Evolutionary conservation across 106 monocot genomes (phyloP).

Genomic region (Dioscorea dumetorum): DNA sequence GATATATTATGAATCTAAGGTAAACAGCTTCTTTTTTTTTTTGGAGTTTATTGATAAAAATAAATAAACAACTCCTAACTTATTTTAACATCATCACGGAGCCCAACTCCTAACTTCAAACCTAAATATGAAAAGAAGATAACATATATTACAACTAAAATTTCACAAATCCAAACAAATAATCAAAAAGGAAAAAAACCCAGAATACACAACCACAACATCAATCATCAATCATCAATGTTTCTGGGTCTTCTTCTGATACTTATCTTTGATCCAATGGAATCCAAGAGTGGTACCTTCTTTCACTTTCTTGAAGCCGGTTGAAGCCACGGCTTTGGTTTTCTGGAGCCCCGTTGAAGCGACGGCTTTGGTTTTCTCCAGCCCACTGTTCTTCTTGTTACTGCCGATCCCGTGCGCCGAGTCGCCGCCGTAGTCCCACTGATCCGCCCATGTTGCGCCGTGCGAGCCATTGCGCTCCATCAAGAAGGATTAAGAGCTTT

Average conservation of each 20-base stretch:
- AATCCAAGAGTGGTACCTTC: constrained; percentile 21
- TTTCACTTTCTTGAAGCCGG: constrained; percentile 37
- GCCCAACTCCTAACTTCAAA: too few relatives aligned
- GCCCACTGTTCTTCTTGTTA: not conserved
- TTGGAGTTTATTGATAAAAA: too few relatives aligned
- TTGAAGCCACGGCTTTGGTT: constrained; percentile 19
- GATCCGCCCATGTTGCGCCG: constrained; percentile 41
- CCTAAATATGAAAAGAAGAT: too few relatives aligned
- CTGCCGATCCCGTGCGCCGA: constrained; percentile 2
- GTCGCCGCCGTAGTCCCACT: constrained; percentile 34
- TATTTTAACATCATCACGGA: too few relatives aligned
- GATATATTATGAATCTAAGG: too few relatives aligned
- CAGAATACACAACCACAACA: too few relatives aligned
- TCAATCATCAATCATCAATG: constrained; percentile 7
- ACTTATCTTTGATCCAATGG: constrained; percentile 48
- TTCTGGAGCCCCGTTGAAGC: constrained; percentile 15
- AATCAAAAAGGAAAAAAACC: too few relatives aligned
- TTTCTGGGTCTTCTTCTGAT: constrained; percentile 22
- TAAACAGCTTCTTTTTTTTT: too few relatives aligned
- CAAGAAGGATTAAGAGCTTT: too few relatives aligned
- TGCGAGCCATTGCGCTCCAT: constrained; percentile 2
- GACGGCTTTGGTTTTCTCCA: constrained; percentile 19
- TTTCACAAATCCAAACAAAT: too few relatives aligned
- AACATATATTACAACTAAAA: too few relatives aligned
- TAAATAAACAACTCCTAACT: too few relatives aligned